Percentiles rank a stretch among this genome's conserved stretches.
These are phyloP conservation scores for Mycena chlorophos DNA, from an alignment of 768 basidiomycete species.

Conservation along the genomic window DNA sequence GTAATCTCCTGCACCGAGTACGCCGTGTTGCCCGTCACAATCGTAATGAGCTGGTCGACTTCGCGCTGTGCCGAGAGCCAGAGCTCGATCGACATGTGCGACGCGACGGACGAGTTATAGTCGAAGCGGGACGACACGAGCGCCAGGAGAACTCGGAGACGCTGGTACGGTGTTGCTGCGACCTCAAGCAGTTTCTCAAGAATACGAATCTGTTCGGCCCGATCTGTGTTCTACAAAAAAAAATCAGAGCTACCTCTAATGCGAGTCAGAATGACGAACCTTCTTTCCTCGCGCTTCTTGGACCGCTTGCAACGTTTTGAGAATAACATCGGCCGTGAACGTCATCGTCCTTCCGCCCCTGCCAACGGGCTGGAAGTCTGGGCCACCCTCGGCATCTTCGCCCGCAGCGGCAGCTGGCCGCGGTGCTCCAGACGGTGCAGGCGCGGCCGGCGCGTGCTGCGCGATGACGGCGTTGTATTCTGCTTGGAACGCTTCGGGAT, in stretches of 20 bases:
- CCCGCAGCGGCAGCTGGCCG: constrained; percentile 37
- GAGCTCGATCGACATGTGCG: constrained; percentile 89
- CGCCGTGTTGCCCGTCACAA: constrained; percentile 66
- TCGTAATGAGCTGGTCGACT: constrained; percentile 83
- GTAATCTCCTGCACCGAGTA: constrained; percentile 87
- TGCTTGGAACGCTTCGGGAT: constrained; percentile 84
- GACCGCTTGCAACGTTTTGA: constrained; percentile 88
- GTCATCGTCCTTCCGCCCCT: constrained; percentile 84
- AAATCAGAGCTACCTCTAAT: constrained; percentile 11
- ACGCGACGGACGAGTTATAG: constrained; percentile 84
- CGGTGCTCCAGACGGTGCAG: constrained; percentile 36
- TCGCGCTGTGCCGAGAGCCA: constrained; percentile 88
- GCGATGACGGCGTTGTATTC: constrained; percentile 62
- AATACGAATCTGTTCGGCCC: constrained; percentile 89
- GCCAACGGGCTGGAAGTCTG: constrained; percentile 87
- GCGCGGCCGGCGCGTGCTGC: constrained; percentile 39
- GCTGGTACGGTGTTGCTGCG: constrained; percentile 85
- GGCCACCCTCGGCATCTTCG: constrained; percentile 48
- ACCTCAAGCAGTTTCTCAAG: constrained; percentile 85
- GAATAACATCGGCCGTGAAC: constrained; percentile 81
- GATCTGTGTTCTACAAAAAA: constrained; percentile 82
- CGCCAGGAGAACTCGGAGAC: constrained; percentile 90
- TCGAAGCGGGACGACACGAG: constrained; percentile 95
- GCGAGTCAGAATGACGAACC: constrained; percentile 44
- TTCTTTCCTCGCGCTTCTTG: constrained; percentile 96